Evolutionary conservation across 768 basidiomycete species (phyloP).

Genomic region (Suillus ampliporus): DNA sequence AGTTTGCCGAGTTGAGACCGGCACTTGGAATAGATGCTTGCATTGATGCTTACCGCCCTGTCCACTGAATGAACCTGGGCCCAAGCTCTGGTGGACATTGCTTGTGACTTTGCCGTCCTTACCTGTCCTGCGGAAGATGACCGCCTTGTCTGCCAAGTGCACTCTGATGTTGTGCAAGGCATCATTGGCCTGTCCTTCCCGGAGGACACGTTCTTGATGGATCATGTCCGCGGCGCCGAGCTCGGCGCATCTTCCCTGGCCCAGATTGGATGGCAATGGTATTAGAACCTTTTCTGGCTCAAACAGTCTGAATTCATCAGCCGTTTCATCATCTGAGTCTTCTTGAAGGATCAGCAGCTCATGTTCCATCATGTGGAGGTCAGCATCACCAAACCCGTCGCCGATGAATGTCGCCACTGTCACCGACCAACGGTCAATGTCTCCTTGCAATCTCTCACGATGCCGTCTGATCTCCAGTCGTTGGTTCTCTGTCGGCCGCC

Average conservation of each 20-base stretch:
- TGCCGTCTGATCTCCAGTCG: background rate
- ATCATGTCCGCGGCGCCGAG: background rate
- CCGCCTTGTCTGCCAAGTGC: constrained; percentile 17
- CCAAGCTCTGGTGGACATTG: constrained; percentile 2
- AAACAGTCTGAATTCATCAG: too few species aligned
- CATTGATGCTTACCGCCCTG: background rate
- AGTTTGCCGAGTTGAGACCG: background rate
- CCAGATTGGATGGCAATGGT: background rate
- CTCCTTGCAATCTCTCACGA: too few species aligned
- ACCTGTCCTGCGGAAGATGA: constrained; percentile 6
- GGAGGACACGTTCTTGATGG: constrained; percentile 12
- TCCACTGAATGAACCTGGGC: background rate
- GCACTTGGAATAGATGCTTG: background rate
- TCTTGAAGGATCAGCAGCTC: too few species aligned
- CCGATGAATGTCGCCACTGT: too few species aligned
- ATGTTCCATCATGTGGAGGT: too few species aligned
- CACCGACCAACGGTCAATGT: too few species aligned
- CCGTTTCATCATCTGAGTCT: too few species aligned
- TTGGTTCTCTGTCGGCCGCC: background rate
- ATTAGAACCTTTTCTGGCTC: background rate
- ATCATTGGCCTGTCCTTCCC: constrained; percentile 23
- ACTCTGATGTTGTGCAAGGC: constrained; percentile 13
- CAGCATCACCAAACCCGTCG: too few species aligned
- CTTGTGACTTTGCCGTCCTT: constrained; percentile 1
- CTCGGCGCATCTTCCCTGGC: background rate